These are phyloP conservation scores for Fusarium newnesense DNA, from an alignment of 2,329 filamentous ascomycete species.

Conservation along the genomic window DNA sequence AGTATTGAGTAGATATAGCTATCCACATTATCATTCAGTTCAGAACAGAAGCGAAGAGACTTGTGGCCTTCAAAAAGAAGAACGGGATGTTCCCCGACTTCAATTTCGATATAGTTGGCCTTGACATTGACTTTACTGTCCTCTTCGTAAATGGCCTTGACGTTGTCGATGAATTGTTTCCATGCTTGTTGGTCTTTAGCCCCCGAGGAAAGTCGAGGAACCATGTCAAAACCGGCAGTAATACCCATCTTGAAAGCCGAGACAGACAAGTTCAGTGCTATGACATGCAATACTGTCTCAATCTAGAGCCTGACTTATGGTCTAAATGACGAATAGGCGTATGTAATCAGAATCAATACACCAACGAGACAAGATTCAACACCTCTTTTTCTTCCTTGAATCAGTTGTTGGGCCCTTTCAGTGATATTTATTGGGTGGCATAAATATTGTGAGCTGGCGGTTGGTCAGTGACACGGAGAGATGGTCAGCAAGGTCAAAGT, in stretches of 20 bases:
- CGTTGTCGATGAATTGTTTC: neutral
- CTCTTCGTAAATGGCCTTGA: rapidly evolving
- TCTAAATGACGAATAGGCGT: neutral
- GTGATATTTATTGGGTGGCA: neutral
- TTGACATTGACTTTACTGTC: neutral
- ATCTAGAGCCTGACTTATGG: neutral
- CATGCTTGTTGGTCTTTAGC: neutral
- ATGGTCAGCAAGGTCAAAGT: neutral
- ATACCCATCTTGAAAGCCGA: neutral
- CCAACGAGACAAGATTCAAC: neutral
- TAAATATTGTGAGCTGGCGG: neutral
- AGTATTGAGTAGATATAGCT: rapidly evolving
- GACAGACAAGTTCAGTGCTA: neutral
- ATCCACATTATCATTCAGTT: neutral
- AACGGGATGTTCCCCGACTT: neutral
- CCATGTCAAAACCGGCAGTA: too few species aligned
- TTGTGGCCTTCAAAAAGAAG: neutral
- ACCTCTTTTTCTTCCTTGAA: neutral
- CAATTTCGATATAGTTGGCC: neutral
- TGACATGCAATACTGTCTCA: neutral
- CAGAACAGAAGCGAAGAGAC: neutral
- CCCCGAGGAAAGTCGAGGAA: neutral
- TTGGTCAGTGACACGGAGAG: rapidly evolving
- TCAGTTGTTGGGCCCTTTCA: neutral
- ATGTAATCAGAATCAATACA: neutral